Evolutionary conservation across 75 land plant genomes (phyloP).

Genomic region (Azolla pinnata): DNA sequence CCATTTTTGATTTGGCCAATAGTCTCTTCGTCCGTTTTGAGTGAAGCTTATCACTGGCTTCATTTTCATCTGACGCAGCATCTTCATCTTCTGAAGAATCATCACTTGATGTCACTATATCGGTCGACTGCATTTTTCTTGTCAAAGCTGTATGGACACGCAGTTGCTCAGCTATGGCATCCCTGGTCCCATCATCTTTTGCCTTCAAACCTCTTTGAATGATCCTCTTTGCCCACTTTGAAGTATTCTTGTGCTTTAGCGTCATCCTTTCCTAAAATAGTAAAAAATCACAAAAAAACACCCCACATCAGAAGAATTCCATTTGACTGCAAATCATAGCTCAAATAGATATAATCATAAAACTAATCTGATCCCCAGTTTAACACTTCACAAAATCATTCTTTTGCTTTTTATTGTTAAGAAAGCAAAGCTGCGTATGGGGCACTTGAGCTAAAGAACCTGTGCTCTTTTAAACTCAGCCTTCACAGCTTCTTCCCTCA

Average conservation of each 20-base stretch:
- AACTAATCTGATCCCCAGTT: too few relatives aligned
- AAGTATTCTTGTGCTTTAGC: slow-evolving; percentile 73
- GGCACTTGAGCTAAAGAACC: slow-evolving; percentile 48
- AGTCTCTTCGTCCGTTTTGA: slow-evolving; percentile 23
- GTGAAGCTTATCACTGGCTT: slow-evolving; percentile 15
- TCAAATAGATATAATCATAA: too few relatives aligned
- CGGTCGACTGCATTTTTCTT: slow-evolving; percentile 63
- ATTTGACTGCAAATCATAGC: too few relatives aligned
- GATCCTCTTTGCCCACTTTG: slow-evolving; percentile 79
- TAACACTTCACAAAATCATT: too few relatives aligned
- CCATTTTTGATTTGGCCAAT: slow-evolving; percentile 42
- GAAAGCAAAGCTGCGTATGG: too few relatives aligned
- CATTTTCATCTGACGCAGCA: slow-evolving; percentile 15
- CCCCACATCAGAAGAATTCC: too few relatives aligned
- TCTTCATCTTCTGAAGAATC: slow-evolving; percentile 42
- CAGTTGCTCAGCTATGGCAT: slow-evolving; percentile 77
- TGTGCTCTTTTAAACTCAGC: slow-evolving; percentile 79
- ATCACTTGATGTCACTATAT: slow-evolving; percentile 33
- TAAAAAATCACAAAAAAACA: slow-evolving; percentile 1
- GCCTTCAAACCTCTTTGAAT: slow-evolving; percentile 59
- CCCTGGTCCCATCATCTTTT: slow-evolving; percentile 79
- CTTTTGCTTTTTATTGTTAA: too few relatives aligned
- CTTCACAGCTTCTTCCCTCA: slow-evolving; percentile 59
- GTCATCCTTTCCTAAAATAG: slow-evolving; percentile 79
- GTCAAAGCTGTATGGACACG: slow-evolving; percentile 53